phyloP scores from a whole-genome alignment of 768 basidiomycete species.

The Astraeus odoratus region DNA sequence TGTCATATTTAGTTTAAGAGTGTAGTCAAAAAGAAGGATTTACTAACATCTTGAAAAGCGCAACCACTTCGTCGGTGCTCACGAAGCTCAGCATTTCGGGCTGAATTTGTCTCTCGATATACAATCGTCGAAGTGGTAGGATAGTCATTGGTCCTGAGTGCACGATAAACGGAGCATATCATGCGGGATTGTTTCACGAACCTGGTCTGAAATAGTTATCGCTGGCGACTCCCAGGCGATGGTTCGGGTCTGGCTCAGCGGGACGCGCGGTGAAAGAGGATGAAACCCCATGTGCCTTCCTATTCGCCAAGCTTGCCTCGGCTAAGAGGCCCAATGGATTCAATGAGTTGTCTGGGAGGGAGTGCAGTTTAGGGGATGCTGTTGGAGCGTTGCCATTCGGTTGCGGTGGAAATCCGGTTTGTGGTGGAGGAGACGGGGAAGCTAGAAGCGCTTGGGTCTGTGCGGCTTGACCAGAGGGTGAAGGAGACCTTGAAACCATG shows the following conservation, averaged over 20 bases:
- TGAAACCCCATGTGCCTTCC: constrained; percentile 47
- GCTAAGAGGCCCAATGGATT: constrained; percentile 92
- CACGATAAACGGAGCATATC: constrained; percentile 4
- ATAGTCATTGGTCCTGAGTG: constrained; percentile 78
- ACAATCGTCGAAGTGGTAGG: constrained; percentile 71
- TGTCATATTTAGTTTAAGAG: constrained; percentile 3
- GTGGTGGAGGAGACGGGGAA: constrained; percentile 43
- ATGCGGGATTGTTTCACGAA: constrained; percentile 23
- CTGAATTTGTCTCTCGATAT: constrained; percentile 84
- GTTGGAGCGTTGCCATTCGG: constrained; percentile 25
- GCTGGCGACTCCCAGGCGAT: constrained; percentile 72
- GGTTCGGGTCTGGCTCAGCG: constrained; percentile 31
- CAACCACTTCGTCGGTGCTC: constrained; percentile 81
- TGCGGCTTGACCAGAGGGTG: constrained; percentile 48
- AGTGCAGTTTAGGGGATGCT: constrained; percentile 78
- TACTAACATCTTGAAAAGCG: constrained; percentile 82
- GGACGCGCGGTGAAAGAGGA: constrained; percentile 35
- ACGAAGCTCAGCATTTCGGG: constrained; percentile 93
- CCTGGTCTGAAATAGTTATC: constrained; percentile 91
- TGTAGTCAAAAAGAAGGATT: constrained; percentile 1
- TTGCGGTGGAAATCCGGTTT: constrained; percentile 25
- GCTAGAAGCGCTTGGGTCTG: constrained; percentile 53
- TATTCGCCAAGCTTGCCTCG: constrained; percentile 78
- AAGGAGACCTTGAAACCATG: constrained; percentile 78
- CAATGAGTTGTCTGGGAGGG: constrained; percentile 83